Evolutionary conservation across 2,329 filamentous ascomycete species (phyloP).

Genomic region (Nemania serpens): DNA sequence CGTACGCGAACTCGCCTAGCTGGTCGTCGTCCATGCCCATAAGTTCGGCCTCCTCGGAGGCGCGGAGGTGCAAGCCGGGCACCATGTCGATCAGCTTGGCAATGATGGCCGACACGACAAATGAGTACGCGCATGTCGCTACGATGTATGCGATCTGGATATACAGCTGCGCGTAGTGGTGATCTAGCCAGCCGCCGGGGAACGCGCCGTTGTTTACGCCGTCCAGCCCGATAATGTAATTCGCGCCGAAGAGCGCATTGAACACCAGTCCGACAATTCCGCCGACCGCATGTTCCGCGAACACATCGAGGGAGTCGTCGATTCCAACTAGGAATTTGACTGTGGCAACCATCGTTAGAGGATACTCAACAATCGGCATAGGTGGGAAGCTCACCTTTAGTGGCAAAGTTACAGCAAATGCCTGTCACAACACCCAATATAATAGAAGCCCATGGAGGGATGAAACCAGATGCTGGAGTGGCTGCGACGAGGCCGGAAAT

Average conservation of each 20-base stretch:
- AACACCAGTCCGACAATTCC: constrained; percentile 73
- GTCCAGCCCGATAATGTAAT: constrained; percentile 74
- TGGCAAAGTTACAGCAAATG: constrained; percentile 69
- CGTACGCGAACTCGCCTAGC: constrained; percentile 87
- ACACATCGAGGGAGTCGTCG: constrained; percentile 73
- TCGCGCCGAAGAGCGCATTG: constrained; percentile 73
- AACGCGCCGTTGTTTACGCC: constrained; percentile 71
- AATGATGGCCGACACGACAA: constrained; percentile 73
- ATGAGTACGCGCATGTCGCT: constrained; percentile 69
- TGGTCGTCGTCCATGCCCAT: constrained; percentile 90
- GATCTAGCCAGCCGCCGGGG: constrained; percentile 73
- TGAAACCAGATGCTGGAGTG: constrained; percentile 70
- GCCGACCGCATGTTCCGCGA: constrained; percentile 72
- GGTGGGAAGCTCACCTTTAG: constrained; percentile 53
- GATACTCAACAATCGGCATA: background rate
- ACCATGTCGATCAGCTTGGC: constrained; percentile 76
- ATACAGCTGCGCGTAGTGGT: constrained; percentile 75
- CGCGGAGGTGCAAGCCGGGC: constrained; percentile 78
- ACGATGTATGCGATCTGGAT: constrained; percentile 79
- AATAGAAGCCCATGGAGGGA: constrained; percentile 70
- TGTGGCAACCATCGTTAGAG: constrained; percentile 29
- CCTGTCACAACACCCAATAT: constrained; percentile 70
- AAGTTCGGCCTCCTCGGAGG: constrained; percentile 80
- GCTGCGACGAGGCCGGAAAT: constrained; percentile 74
- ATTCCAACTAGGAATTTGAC: constrained; percentile 67